Evolutionary conservation across 2,329 filamentous ascomycete genomes (phyloP), one percentile per base, ranked within the genome.

Genomic region (Neofusicoccum kwambonambiense): DNA sequence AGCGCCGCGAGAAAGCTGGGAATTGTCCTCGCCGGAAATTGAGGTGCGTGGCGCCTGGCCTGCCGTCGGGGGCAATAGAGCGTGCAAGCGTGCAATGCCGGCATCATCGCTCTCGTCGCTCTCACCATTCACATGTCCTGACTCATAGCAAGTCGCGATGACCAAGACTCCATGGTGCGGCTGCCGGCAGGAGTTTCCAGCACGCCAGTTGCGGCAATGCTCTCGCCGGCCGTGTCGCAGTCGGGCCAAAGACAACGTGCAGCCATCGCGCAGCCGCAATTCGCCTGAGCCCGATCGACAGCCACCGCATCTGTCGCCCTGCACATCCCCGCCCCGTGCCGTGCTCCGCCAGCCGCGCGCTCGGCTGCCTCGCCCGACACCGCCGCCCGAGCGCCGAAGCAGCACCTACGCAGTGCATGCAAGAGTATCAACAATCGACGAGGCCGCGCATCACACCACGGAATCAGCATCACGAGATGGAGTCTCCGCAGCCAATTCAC

Each of bases 301-400:
- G 41, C 54, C 13, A 42, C 41, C n/a, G 44, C 22, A 41, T 31
- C 22, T 9, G 19, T 22, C 31, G 42, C 42, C n/a, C 42, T 37
- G 42, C 54, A 44, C 39, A 44, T 60, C 41, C 56, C 56, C 41
- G 56, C 56, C 41, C 42, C 56, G 56, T 47, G 41, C 56, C 56
- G 56, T n/a, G 31, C 42, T 60, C 56, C 41, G 56, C 56, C 44
- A 13, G 56, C 31, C 56, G 12, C 56, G 56, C n/a, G 12, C 42
- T 47, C 56, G 56, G 56, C 56, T 60, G 13, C 13, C 42, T 44
- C 41, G 11, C 41, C 56, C 42, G 44, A 45, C 27, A 37, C 27
- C 34, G 31, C 31, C 35, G 34, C 37, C 52, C 52, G 52, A 42
- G 52, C 22, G 11, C 39, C 54, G n/a, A 34, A 58, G 19, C 19